Base-by-base conservation (phyloP, 139 green algal species). In the Limnomonas spitsbergensis region DNA sequence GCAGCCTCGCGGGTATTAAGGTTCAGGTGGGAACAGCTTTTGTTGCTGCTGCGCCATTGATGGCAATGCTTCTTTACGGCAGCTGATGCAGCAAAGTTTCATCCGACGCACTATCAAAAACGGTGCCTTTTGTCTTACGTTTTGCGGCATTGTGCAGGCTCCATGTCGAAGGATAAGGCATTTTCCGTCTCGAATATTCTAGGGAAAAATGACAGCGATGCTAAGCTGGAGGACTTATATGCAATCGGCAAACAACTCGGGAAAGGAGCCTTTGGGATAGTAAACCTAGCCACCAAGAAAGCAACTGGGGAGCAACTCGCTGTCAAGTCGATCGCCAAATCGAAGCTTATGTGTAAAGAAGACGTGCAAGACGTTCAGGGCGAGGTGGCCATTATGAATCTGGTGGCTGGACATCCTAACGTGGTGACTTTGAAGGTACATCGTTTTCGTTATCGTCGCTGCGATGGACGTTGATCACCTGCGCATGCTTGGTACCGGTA, bases 291-390 rank as follows among this genome's bases (percentile, higher is more conserved):
- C 2, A 72, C 67, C 1, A 71, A 83, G 26, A 88, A 87, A 67
- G 71, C 69, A 1, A 84, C 74, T 6, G 76, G 80, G 2, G 78
- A 89, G 38, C 71, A 75, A 2, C 81, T 90, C 32, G 93, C 93
- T 1, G 91, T 92, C 70, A 97, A 97, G 82, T 93, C 85, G 27
- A 97, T 97, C 56, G 83, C 82, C 69, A 97, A 97, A 77, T 85
- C 89, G 14, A 96, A 95, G 80, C 86, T 97, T 1, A 80, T 90
- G 0, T 90, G 84, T 76, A 89, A 92, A 56, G 90, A 94, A 82
- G 92, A 98, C 26, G 85, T 96, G 20, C 89, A 98, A 69, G 94
- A 97, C 68, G 85, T 98, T 56, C 87, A 90, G 40, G 77, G 90
- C 27, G 93, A 97, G 81, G 84, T 93, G 1, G 88, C 87, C 35